Percentiles rank a stretch among this genome's conserved stretches.
These are phyloP conservation scores for Harringtonia aguacate DNA, from an alignment of 2,329 filamentous ascomycete species.

Conservation along the genomic window DNA sequence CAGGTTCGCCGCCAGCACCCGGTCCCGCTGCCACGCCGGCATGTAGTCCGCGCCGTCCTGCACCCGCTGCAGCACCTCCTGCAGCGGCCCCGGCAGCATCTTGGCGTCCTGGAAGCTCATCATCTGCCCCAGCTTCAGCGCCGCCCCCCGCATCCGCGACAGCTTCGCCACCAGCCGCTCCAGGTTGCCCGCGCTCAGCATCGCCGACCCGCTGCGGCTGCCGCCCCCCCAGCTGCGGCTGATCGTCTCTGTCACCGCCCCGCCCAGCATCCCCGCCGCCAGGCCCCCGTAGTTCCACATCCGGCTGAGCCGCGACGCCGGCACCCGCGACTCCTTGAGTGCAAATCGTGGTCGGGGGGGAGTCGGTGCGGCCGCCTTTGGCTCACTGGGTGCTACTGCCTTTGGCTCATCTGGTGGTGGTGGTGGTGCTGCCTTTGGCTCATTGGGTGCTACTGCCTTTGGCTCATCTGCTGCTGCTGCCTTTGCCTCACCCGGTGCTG, in stretches of 20 bases:
- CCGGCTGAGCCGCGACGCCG: slow-evolving; percentile 74
- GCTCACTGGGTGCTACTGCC: no score
- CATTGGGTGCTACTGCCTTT: no score
- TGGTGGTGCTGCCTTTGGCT: neutral
- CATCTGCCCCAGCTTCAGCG: slow-evolving; percentile 96
- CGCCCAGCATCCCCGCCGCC: slow-evolving; percentile 90
- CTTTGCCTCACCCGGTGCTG: neutral
- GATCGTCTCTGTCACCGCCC: slow-evolving; percentile 76
- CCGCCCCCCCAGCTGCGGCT: slow-evolving; percentile 61
- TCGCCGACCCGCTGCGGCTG: slow-evolving; percentile 55
- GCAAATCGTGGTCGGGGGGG: slow-evolving; percentile 31
- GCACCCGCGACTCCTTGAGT: slow-evolving; percentile 81
- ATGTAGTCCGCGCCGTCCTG: slow-evolving; percentile 98
- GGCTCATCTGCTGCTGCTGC: neutral
- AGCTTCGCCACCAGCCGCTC: slow-evolving; percentile 86
- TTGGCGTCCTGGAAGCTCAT: slow-evolving; percentile 97
- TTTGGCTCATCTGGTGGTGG: neutral
- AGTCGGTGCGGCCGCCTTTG: neutral
- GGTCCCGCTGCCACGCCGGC: slow-evolving; percentile 85
- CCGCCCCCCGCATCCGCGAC: slow-evolving; percentile 91
- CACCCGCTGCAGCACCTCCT: slow-evolving; percentile 83
- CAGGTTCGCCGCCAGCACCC: slow-evolving; percentile 68
- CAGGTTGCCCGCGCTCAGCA: slow-evolving; percentile 85
- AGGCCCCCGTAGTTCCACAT: slow-evolving; percentile 93
- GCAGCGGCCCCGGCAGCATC: slow-evolving; percentile 79